Evolutionary conservation across 1,284 basidiomycete genomes (phyloP), one percentile per base, ranked within the genome.

Genomic region (Anthracocystis walkeri): DNA sequence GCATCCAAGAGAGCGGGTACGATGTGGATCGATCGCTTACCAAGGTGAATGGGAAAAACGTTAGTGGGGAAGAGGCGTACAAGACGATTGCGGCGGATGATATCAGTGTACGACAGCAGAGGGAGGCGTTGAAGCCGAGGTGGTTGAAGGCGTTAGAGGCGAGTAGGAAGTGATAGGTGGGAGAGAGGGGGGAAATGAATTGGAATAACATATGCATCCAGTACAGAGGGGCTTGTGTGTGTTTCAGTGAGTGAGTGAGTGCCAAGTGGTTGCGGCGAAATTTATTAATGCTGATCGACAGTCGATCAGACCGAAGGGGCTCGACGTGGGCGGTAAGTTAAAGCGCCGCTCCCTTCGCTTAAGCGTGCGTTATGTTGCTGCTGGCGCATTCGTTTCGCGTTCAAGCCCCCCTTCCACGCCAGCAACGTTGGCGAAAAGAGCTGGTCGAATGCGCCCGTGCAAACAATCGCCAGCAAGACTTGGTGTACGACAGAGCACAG

Each of bases 101-200:
- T 50, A 4, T 75, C 0, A 54, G 56, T 48, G 45, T 60, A 4
- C 35, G 73, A 21, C 67, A 65, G 57, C 53, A 62, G 35, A 51
- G 60, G 29, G 68, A 75, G 44, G 16, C 52, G 33, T 41, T 75
- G 21, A 75, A 71, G 42, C 73, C 73, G 18, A 52, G 65, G 21
- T 75, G 73, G 73, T 48, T 75, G 50, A 75, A 67, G 58, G 45
- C 29, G n/a, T 33, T 75, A 1, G 64, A 75, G 41, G 53, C 38
- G 8, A 27, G 31, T 7, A 49, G 46, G 46, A 23, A 27, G 40
- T n/a, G 58, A 51, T 25, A 14, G 12, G 44, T 45, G 23, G 23
- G n/a, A n/a, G n/a, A n/a, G n/a, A n/a, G n/a, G n/a, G n/a, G n/a
- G n/a, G n/a, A n/a, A n/a, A n/a, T n/a, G n/a, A n/a, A 56, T 41